Percentiles rank a stretch among this genome's conserved stretches.
These are phyloP conservation scores for Boletus sp. DNA, from an alignment of 768 basidiomycete species.

Conservation along the genomic window DNA sequence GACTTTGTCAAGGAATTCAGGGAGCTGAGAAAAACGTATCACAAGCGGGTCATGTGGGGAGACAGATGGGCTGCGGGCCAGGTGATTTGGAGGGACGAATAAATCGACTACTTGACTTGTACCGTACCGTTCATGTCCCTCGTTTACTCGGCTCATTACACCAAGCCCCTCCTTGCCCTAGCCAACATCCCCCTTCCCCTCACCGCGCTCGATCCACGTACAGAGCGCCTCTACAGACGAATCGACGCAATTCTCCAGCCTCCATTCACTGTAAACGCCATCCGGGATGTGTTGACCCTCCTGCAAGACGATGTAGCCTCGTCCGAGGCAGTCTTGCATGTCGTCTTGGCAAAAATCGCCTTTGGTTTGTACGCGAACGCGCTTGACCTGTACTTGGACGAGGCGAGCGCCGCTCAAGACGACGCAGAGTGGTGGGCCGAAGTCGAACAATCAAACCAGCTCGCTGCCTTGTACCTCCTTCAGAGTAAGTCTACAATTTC, in stretches of 20 bases:
- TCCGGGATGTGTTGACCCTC: constrained; percentile 15
- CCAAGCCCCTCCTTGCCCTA: constrained; percentile 22
- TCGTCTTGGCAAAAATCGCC: constrained; percentile 48
- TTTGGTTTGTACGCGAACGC: constrained; percentile 63
- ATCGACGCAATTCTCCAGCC: constrained; percentile 22
- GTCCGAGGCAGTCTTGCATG: constrained; percentile 22
- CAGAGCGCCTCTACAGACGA: constrained; percentile 11
- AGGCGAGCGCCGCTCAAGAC: constrained; percentile 67
- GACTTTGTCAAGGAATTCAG: constrained; percentile 88
- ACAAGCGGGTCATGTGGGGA: constrained; percentile 89
- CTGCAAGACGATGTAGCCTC: constrained; percentile 13
- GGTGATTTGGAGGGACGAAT: constrained; percentile 79
- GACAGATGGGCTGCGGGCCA: constrained; percentile 84
- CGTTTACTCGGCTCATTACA: constrained; percentile 29
- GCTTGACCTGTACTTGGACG: constrained; percentile 59
- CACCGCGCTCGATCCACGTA: constrained; percentile 4
- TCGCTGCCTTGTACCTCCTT: constrained; percentile 63
- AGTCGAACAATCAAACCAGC: constrained; percentile 56
- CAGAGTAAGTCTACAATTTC: constrained; percentile 58
- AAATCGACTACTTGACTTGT: not conserved
- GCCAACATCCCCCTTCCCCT: constrained; percentile 9
- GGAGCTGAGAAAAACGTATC: constrained; percentile 84
- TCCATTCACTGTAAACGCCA: constrained; percentile 17
- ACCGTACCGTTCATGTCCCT: constrained; percentile 6
- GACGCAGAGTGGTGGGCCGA: constrained; percentile 88